Evolutionary conservation across 495 filamentous ascomycete species (phyloP).

Genomic region (Halenospora varia): DNA sequence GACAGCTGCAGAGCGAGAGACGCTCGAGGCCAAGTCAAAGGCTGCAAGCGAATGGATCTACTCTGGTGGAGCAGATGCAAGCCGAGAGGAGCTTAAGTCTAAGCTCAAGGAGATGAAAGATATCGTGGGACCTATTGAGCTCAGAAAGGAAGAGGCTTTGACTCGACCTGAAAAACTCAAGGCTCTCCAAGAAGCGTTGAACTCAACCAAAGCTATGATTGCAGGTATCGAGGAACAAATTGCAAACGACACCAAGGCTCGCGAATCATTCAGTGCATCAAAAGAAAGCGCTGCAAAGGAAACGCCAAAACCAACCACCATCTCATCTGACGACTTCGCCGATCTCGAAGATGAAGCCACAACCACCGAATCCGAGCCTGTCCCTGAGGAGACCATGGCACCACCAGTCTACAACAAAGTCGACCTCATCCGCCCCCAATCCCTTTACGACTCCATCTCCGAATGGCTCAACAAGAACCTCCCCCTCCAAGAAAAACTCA

Average conservation of each 20-base stretch:
- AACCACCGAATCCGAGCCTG: conserved; percentile 34
- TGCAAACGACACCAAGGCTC: conserved; percentile 34
- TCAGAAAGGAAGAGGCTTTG: conserved; percentile 61
- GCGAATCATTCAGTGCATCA: conserved; percentile 36
- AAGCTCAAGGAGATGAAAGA: conserved; percentile 68
- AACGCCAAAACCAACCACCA: conserved; percentile 40
- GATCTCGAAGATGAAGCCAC: conserved; percentile 59
- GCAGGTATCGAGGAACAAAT: conserved; percentile 44
- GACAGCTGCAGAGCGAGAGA: conserved; percentile 55
- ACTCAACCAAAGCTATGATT: conserved; percentile 47
- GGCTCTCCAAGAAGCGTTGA: conserved; percentile 56
- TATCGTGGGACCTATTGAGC: conserved; percentile 64
- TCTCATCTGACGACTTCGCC: conserved; percentile 47
- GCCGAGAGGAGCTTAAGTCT: conserved; percentile 62
- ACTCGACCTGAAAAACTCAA: conserved; percentile 63
- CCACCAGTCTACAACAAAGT: conserved; percentile 54
- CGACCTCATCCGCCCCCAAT: conserved; percentile 56
- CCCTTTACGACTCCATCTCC: conserved; percentile 39
- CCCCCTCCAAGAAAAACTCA: conserved; percentile 62
- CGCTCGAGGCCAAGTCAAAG: conserved; percentile 59
- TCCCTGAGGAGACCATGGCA: conserved; percentile 33
- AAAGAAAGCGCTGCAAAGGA: conserved; percentile 37
- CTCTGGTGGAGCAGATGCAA: conserved; percentile 72
- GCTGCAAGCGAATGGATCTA: conserved; percentile 87
- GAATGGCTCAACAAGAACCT: conserved; percentile 69